Evolutionary conservation across 2,329 filamentous ascomycete species (phyloP), one percentile per base, ranked within the genome.

Genomic region (Lasiodiplodia sp.): DNA sequence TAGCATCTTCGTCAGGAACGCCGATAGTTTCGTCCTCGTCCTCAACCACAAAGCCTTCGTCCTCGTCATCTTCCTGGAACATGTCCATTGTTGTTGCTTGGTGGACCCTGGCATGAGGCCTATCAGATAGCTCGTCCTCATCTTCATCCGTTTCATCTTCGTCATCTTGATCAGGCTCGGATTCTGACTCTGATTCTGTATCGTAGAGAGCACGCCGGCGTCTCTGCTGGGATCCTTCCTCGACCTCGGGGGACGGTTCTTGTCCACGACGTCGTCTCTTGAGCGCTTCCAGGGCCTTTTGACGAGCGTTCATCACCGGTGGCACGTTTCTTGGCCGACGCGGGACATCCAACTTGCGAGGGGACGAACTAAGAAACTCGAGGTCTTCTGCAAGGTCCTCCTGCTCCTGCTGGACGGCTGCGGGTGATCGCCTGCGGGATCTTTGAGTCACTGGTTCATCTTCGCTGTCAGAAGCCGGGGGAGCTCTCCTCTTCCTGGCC

Each of bases 1-100:
- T 83, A 12, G 83, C 76, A 11, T 84, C 80, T 0, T 87, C 87
- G 1, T 88, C 88, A 0, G 91, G 77, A 37, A 79, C 77, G 8
- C 84, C 86, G 6, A 86, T 80, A 0, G 78, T 80, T 53, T 84
- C 83, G 6, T 88, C 84, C 18, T 88, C 89, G 28, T 91, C 88
- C n/a, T 79, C 83, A 1, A 85, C 82, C 23, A 94, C 85, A 70
- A 93, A 93, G 69, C 87, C 87, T 2, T 87, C 86, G 37, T 89
- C 87, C 31, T 89, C 86, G 10, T 84, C 80, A 63, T 87, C 84
- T n/a, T 85, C 80, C 49, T 84, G 80, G 73, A 88, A 83, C 74
- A 84, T 81, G 37, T 81, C 77, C 71, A 76, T 77, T 66, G 77
- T 77, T 67, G 76, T 77, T 25, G 72, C 68, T 16, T 53, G 67